phyloP scores from a whole-genome alignment of 352 stramenopile species.

The Globisporangium nodosum region DNA sequence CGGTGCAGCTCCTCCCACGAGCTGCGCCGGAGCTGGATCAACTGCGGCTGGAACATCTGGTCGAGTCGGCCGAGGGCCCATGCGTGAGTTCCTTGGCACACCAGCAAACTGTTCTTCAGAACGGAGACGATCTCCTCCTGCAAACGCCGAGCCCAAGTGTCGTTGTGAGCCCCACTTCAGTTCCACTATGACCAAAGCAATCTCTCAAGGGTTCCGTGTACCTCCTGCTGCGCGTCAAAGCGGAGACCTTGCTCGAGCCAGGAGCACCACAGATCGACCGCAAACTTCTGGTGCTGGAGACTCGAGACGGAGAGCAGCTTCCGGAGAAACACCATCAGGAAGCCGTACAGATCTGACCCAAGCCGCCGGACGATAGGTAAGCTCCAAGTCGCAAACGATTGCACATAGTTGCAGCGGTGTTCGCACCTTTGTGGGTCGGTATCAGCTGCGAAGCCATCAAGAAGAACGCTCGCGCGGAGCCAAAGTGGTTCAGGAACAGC shows the following conservation, averaged over 20 bases:
- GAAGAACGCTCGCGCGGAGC: constrained; percentile 35
- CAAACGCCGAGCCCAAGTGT: not conserved
- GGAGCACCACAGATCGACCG: constrained; percentile 65
- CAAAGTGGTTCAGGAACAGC: constrained; percentile 42
- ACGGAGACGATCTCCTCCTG: constrained; percentile 55
- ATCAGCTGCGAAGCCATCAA: constrained; percentile 37
- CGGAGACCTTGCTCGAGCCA: constrained; percentile 38
- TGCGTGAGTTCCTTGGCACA: constrained; percentile 26
- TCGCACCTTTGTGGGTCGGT: constrained; percentile 36
- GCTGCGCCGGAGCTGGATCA: constrained; percentile 9
- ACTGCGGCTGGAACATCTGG: constrained; percentile 20
- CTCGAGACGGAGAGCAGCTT: constrained; percentile 64
- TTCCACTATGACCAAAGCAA: not conserved
- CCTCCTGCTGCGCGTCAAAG: constrained; percentile 63
- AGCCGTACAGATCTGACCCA: constrained; percentile 60
- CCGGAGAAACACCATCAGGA: constrained; percentile 75
- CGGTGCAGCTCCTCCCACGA: constrained; percentile 40
- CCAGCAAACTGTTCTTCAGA: constrained; percentile 40
- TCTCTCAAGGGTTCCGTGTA: constrained; percentile 11
- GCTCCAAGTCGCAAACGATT: not conserved
- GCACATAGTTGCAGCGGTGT: not conserved
- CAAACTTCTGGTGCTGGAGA: constrained; percentile 40
- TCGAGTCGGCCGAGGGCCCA: constrained; percentile 46
- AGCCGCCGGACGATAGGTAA: too few relatives aligned
- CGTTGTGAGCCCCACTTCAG: not conserved